A percentile compares a stretch with the other conserved stretches of the same genome.
Conservation (phyloP, 106 monocot species). For the Dendrobium chrysotoxum region DNA sequence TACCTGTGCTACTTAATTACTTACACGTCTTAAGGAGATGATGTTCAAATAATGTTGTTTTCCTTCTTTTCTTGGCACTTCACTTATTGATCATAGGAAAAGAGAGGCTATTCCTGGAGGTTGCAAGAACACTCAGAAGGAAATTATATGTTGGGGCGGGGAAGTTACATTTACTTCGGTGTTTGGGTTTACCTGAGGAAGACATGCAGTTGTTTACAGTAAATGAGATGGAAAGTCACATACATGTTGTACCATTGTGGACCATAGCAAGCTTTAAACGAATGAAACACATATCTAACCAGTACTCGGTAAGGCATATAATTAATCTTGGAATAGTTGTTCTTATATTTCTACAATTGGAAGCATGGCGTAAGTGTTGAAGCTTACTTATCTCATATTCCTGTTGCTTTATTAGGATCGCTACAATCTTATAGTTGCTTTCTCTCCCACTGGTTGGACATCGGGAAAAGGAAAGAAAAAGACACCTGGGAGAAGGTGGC, state of each 20-base stretch:
- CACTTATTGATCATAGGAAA: slow-evolving; percentile 48
- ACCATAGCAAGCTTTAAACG: slow-evolving; percentile 95
- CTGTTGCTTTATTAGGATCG: slow-evolving; percentile 31
- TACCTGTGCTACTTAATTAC: neutral
- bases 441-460: slow-evolving; percentile 97
- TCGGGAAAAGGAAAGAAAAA: slow-evolving; percentile 88
- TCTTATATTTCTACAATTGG: neutral
- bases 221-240: slow-evolving; percentile 85
- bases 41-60: neutral
- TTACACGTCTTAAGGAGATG: neutral
- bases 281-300: slow-evolving; percentile 77
- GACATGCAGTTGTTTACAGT: slow-evolving; percentile 87
- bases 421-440: slow-evolving; percentile 87
- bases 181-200: slow-evolving; percentile 65
- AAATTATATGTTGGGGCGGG: slow-evolving; percentile 81
- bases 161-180: slow-evolving; percentile 61
- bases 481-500: slow-evolving; percentile 75
- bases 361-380: neutral
- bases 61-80: neutral
- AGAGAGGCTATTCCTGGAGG: slow-evolving; percentile 84
- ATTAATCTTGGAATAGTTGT: neutral
- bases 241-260: slow-evolving; percentile 99
- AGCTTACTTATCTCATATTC: neutral
- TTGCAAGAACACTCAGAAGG: slow-evolving; percentile 63
- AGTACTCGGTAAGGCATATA: slow-evolving; percentile 58